Evolutionary conservation across 2,329 filamentous ascomycete species (phyloP).

Genomic region (Ophiostoma himal-ulmi): DNA sequence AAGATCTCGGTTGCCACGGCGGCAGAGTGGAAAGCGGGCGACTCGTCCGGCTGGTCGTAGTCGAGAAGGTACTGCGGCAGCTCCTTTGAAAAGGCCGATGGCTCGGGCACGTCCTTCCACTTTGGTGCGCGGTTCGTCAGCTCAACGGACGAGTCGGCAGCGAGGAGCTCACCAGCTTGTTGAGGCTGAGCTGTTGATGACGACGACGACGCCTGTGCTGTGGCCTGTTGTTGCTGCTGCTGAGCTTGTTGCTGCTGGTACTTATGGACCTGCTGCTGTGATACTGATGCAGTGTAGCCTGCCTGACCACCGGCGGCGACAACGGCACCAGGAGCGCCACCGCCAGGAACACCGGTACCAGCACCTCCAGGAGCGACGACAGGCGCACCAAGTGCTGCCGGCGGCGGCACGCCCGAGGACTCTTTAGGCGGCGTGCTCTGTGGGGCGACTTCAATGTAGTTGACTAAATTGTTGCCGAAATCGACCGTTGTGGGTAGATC

Average conservation of each 20-base stretch:
- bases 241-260: slow-evolving; percentile 23
- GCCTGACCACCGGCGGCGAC: background rate
- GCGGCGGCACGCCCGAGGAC: background rate
- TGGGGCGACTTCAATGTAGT: slow-evolving; percentile 90
- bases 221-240: background rate
- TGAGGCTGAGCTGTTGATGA: background rate
- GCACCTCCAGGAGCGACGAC: slow-evolving; percentile 30
- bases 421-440: slow-evolving; percentile 53
- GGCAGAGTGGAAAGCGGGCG: slow-evolving; percentile 65
- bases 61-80: slow-evolving; percentile 84
- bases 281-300: background rate
- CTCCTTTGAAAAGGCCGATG: slow-evolving; percentile 60
- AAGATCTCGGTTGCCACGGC: slow-evolving; percentile 69
- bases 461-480: slow-evolving; percentile 95
- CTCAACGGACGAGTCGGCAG: slow-evolving; percentile 19
- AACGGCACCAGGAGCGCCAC: background rate
- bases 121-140: slow-evolving; percentile 36
- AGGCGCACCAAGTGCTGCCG: background rate
- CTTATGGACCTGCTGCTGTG: slow-evolving; percentile 29
- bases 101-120: slow-evolving; percentile 52
- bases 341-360: slow-evolving; percentile 24
- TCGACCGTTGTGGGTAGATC: slow-evolving; percentile 91
- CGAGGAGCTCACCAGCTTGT: background rate
- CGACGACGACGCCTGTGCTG: background rate
- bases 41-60: slow-evolving; percentile 78